Evolutionary conservation across 495 filamentous ascomycete species (phyloP).

Genomic region (Pyrenula aspistea): DNA sequence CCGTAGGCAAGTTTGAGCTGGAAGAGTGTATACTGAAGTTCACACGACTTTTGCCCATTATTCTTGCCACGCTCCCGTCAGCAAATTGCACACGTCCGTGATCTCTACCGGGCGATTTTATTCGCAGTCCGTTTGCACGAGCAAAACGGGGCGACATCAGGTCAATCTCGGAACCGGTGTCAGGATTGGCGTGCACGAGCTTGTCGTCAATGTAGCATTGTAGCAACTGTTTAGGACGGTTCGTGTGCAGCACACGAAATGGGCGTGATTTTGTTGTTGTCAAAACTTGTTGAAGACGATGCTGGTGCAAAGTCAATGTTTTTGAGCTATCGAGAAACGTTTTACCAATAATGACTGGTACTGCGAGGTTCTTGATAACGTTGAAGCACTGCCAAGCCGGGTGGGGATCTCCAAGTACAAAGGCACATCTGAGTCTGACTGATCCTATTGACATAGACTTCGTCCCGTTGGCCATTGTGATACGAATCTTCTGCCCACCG

Average conservation of each 20-base stretch:
- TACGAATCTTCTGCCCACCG: background rate
- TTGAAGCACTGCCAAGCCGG: background rate
- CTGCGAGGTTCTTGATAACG: background rate
- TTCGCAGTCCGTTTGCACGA: background rate
- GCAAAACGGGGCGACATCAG: constrained; percentile 1
- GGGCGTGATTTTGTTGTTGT: background rate
- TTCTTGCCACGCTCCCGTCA: background rate
- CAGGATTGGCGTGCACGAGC: constrained; percentile 1
- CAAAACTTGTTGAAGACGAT: constrained; percentile 2
- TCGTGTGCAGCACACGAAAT: constrained; percentile 3
- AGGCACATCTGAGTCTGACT: background rate
- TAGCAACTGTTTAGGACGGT: background rate
- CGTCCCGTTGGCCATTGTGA: background rate
- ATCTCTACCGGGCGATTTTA: background rate
- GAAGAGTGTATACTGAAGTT: background rate
- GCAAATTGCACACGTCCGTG: constrained; percentile 3
- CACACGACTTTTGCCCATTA: constrained; percentile 1
- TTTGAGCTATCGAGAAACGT: constrained; percentile 3
- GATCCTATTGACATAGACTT: background rate
- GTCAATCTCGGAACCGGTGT: constrained; percentile 2
- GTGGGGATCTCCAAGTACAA: background rate
- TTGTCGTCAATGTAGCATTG: constrained; percentile 1
- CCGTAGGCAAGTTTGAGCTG: background rate
- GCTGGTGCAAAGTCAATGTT: constrained; percentile 1
- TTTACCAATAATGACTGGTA: constrained; percentile 5